Evolutionary conservation across 179 eudicot genomes (phyloP).

Genomic region (Amaranthus tricolor): DNA sequence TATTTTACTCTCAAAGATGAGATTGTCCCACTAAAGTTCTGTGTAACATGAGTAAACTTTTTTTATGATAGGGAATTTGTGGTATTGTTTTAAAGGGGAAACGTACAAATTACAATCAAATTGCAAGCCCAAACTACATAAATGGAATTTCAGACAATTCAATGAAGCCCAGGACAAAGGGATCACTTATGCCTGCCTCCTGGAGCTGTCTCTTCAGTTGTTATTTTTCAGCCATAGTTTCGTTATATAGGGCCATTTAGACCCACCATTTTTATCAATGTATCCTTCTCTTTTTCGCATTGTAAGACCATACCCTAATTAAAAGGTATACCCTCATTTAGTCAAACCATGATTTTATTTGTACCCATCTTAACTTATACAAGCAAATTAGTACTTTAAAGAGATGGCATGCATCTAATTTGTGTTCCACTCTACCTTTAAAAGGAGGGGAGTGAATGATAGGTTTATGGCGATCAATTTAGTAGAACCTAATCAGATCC

Average conservation of each 20-base stretch:
- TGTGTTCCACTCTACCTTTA: background rate
- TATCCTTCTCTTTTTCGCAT: background rate
- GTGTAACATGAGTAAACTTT: background rate
- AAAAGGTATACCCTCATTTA: background rate
- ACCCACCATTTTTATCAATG: background rate
- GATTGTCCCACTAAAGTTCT: background rate
- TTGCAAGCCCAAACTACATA: constrained; percentile 10
- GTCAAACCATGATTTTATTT: background rate
- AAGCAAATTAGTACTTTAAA: background rate
- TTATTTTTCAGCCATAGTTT: background rate
- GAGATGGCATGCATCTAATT: too few species aligned
- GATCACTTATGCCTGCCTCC: constrained; percentile 21
- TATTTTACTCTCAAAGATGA: too few species aligned
- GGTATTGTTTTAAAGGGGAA: background rate
- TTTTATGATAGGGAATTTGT: background rate
- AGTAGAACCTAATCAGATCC: too few species aligned
- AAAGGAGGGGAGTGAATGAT: too few species aligned
- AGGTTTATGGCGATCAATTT: too few species aligned
- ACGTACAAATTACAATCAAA: background rate
- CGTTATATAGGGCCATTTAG: background rate
- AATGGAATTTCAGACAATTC: constrained; percentile 3
- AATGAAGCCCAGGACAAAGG: background rate
- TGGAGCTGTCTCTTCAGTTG: constrained; percentile 17
- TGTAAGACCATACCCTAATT: background rate
- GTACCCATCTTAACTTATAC: background rate